Conservation (phyloP, 1,284 basidiomycete species). For the Grifola frondosa region DNA sequence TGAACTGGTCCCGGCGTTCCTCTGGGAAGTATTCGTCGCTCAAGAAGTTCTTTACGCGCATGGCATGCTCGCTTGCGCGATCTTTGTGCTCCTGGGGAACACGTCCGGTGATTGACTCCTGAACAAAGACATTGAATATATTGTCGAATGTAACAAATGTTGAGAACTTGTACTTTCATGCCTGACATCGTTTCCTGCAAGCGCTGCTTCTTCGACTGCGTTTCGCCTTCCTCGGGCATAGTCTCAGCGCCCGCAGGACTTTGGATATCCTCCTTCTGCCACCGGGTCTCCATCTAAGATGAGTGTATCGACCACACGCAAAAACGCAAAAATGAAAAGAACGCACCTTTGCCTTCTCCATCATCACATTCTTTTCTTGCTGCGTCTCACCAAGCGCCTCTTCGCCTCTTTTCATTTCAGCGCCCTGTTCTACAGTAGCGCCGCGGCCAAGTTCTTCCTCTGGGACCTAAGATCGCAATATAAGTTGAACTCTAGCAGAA, state of each 20-base stretch:
- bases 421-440: slow-evolving; percentile 30
- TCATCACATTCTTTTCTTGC: slow-evolving; percentile 19
- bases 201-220: slow-evolving; percentile 48
- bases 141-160: neutral
- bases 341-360: slow-evolving; percentile 23
- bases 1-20: slow-evolving; percentile 82
- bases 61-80: slow-evolving; percentile 46
- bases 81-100: slow-evolving; percentile 66
- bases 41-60: slow-evolving; percentile 67
- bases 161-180: slow-evolving; percentile 29
- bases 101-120: slow-evolving; percentile 48
- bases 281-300: slow-evolving; percentile 22
- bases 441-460: slow-evolving; percentile 49
- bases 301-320: neutral
- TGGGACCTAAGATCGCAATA: slow-evolving; percentile 31
- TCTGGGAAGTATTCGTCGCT: slow-evolving; percentile 83
- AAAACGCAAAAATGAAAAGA: neutral
- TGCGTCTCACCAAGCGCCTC: slow-evolving; percentile 25
- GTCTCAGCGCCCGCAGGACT: slow-evolving; percentile 14
- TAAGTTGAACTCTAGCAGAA: slow-evolving; percentile 38
- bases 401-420: slow-evolving; percentile 35
- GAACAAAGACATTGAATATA: neutral
- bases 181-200: slow-evolving; percentile 47
- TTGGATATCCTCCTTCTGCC: slow-evolving; percentile 26
- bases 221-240: slow-evolving; percentile 37